Base-by-base conservation (phyloP, 148 eudicot genomes). In the Nyssa sinensis region DNA sequence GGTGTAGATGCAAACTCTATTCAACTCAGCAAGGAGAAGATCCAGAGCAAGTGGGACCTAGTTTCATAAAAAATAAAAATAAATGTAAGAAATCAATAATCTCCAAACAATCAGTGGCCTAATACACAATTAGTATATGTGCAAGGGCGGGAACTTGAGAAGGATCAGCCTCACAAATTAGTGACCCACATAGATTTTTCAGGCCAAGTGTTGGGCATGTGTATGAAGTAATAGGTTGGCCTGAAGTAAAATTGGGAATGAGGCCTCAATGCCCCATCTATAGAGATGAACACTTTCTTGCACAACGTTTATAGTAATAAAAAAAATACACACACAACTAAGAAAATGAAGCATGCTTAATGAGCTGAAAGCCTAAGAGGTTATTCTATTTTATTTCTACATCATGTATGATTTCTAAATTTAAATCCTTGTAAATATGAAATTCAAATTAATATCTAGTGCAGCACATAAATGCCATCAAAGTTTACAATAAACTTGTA, bases 21-120 rank as follows among this genome's bases (percentile, higher is more conserved):
- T 91, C 79, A 95, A 80, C 80, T 88, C 84, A 47, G 98, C 96
- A 67, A 95, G 83, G 33, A 95, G 74, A 78, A 85, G 79, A 33
- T 92, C 93, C 96, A 92, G 88, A 81, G 85, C 89, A 63, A 49
- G 84, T 25, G 93, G 98, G 51, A 92, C 87, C 98, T 95, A 84
- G 23, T 49, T 69, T 78, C 44, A 75, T 64, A 37, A 66, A 76
- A 49, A 66, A 73, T n/a, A 28, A 66, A 72, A 60, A 17, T 5
- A 24, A 58, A 49, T 35, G 58, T 71, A 62, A 57, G 17, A 58
- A 44, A 35, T 19, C 23, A 57, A 66, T 37, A 66, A 58, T 53
- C 27, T 31, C n/a, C 59, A 53, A 65, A 64, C 17, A 19, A 73
- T 41, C 49, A 35, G 55, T 44, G 35, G 51, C 17, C 13, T 24